Conservation (phyloP, 1,284 basidiomycete species). For the Cutaneotrichosporon sp. region DNA sequence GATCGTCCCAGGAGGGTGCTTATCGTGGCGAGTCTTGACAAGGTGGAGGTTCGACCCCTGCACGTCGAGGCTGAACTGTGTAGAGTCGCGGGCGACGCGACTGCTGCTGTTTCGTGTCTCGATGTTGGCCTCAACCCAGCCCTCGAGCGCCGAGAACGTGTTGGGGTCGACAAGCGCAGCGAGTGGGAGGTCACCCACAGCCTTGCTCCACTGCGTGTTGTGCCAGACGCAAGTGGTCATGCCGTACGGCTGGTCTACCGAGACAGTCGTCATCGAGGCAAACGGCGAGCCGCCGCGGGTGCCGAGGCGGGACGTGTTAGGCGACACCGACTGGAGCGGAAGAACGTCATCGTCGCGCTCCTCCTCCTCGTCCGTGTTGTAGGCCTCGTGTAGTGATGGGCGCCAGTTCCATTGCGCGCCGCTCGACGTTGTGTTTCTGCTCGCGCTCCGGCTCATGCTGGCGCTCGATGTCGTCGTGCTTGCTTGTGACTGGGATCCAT, state of each 20-base stretch:
- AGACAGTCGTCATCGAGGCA: not conserved
- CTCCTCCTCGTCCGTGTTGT: not conserved
- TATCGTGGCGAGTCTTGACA: conserved; percentile 16
- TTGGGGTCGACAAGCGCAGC: conserved; percentile 28
- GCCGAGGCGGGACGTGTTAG: not conserved
- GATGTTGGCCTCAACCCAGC: conserved; percentile 33
- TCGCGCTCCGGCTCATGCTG: not conserved
- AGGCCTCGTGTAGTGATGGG: not conserved
- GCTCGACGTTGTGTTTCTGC: not conserved
- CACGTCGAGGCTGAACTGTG: conserved; percentile 13
- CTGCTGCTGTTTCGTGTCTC: conserved; percentile 1
- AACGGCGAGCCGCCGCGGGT: not conserved
- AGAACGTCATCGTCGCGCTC: not conserved
- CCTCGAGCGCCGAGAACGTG: conserved; percentile 26
- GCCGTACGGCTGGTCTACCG: not conserved
- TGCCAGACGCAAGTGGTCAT: conserved; percentile 27
- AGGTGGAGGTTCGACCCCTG: not conserved
- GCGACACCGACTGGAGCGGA: not conserved
- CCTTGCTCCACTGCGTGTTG: conserved; percentile 31
- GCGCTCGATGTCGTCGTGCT: not conserved
- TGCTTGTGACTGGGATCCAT: not conserved
- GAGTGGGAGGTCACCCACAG: conserved; percentile 28
- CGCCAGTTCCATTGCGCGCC: not conserved
- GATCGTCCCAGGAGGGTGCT: not conserved
- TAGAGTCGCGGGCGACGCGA: conserved; percentile 1